Percentiles rank a stretch among this genome's conserved stretches.
These are phyloP conservation scores for Ceratobasidium theobromae DNA, from an alignment of 1,284 basidiomycete genomes.

Conservation along the genomic window DNA sequence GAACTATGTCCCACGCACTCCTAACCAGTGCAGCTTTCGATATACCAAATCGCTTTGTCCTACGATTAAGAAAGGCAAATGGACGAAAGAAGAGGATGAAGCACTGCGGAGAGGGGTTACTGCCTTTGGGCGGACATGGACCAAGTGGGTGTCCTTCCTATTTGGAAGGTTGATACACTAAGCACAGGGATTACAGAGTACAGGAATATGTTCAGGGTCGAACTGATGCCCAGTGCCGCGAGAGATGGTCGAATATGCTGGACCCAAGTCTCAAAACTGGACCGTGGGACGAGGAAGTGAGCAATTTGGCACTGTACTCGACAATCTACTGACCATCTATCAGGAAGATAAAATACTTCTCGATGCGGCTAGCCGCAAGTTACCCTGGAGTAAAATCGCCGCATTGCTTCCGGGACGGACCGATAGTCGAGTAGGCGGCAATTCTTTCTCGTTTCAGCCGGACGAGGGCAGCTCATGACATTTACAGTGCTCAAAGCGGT, in stretches of 20 bases:
- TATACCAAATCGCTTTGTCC: slow-evolving; percentile 33
- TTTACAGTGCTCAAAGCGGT: slow-evolving; percentile 28
- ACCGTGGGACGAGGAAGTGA: slow-evolving; percentile 33
- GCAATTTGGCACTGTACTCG: background rate
- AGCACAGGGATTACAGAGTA: slow-evolving; percentile 10
- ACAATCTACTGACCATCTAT: background rate
- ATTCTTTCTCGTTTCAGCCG: background rate
- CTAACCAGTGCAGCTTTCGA: slow-evolving; percentile 30
- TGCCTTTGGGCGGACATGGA: slow-evolving; percentile 30
- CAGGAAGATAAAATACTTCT: slow-evolving; percentile 32
- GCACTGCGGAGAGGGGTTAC: slow-evolving; percentile 25
- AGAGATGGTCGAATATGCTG: slow-evolving; percentile 33
- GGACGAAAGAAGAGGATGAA: slow-evolving; percentile 33
- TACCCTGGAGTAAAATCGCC: slow-evolving; percentile 30
- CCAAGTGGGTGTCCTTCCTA: slow-evolving; percentile 1
- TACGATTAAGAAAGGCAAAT: slow-evolving; percentile 30
- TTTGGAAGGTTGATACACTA: background rate
- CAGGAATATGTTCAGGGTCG: slow-evolving; percentile 32
- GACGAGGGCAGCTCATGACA: background rate
- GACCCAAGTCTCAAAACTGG: slow-evolving; percentile 33
- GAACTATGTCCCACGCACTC: slow-evolving; percentile 19
- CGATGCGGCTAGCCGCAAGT: slow-evolving; percentile 10
- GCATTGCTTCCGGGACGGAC: slow-evolving; percentile 32
- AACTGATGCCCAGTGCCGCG: slow-evolving; percentile 34
- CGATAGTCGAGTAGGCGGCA: slow-evolving; percentile 30